These are phyloP conservation scores for Gnetum montanum DNA, from an alignment of 75 land plant genomes.

Conservation along the genomic window DNA sequence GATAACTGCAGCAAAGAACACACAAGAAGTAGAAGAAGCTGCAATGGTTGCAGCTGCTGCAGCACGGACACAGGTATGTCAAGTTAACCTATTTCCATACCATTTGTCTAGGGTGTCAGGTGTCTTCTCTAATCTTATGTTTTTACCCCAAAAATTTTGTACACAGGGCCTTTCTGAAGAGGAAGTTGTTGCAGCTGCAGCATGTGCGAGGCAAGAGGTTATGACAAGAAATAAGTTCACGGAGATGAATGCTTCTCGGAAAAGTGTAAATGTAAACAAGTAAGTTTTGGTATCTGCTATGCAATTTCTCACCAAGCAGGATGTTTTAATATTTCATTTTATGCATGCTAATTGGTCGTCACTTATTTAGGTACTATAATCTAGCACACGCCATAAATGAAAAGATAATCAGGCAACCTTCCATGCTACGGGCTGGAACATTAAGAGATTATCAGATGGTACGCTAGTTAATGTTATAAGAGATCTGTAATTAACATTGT, in stretches of 20 bases:
- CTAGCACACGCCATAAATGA: slow-evolving; percentile 99
- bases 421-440: slow-evolving; percentile 91
- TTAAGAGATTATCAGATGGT: slow-evolving; percentile 97
- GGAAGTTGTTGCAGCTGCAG: slow-evolving; percentile 83
- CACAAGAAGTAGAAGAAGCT: slow-evolving; percentile 95
- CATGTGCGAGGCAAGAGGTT: slow-evolving; percentile 92
- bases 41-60: slow-evolving; percentile 84
- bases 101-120: background rate
- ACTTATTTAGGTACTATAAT: slow-evolving; percentile 71
- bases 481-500: too few species aligned
- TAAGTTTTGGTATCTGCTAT: slow-evolving; percentile 16
- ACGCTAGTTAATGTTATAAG: too few species aligned
- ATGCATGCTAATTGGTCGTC: too few species aligned
- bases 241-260: slow-evolving; percentile 77
- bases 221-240: slow-evolving; percentile 57
- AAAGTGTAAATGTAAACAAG: slow-evolving; percentile 74
- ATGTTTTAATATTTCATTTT: slow-evolving; percentile 1
- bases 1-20: slow-evolving; percentile 84
- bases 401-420: slow-evolving; percentile 86
- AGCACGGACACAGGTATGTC: slow-evolving; percentile 79
- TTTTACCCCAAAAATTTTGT: background rate
- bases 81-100: background rate
- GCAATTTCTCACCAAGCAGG: too few species aligned
- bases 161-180: slow-evolving; percentile 96
- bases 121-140: background rate